Conservation (phyloP, 805 yeast genomes). For the Saccharomycopsis fibuligera region DNA sequence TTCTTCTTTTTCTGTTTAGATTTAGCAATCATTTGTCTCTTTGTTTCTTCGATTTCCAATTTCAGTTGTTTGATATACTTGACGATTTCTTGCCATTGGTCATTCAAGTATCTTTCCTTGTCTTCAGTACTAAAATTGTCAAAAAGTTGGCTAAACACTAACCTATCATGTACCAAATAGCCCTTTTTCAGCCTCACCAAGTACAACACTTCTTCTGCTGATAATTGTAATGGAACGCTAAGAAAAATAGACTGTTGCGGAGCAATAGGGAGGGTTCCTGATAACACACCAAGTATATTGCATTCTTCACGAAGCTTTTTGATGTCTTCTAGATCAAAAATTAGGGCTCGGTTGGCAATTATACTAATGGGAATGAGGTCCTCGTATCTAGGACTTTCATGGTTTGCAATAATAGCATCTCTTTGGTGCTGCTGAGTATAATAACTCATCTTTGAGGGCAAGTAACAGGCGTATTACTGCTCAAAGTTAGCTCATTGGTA, state of each 20-base stretch:
- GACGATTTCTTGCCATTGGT: constrained; percentile 17
- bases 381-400: too few species aligned
- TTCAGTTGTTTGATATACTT: constrained; percentile 20
- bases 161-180: constrained; percentile 38
- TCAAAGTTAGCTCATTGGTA: too few species aligned
- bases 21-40: constrained; percentile 7
- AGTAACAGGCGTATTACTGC: too few species aligned
- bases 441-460: too few species aligned
- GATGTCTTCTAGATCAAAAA: constrained; percentile 54
- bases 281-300: constrained; percentile 69
- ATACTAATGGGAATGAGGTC: constrained; percentile 14
- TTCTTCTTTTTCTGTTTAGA: constrained; percentile 8
- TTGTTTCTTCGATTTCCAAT: constrained; percentile 21
- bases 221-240: constrained; percentile 73
- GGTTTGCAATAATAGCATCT: too few species aligned
- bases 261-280: constrained; percentile 82
- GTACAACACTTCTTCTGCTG: constrained; percentile 69
- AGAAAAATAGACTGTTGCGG: constrained; percentile 90
- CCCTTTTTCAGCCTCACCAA: constrained; percentile 43
- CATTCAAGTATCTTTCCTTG: constrained; percentile 10
- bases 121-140: constrained; percentile 18
- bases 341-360: constrained; percentile 30
- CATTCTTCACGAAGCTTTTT: constrained; percentile 43
- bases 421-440: too few species aligned
- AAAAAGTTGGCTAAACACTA: constrained; percentile 25